These are phyloP conservation scores for Skeletonema potamos DNA, from an alignment of 108 stramenopile species.

Conservation along the genomic window DNA sequence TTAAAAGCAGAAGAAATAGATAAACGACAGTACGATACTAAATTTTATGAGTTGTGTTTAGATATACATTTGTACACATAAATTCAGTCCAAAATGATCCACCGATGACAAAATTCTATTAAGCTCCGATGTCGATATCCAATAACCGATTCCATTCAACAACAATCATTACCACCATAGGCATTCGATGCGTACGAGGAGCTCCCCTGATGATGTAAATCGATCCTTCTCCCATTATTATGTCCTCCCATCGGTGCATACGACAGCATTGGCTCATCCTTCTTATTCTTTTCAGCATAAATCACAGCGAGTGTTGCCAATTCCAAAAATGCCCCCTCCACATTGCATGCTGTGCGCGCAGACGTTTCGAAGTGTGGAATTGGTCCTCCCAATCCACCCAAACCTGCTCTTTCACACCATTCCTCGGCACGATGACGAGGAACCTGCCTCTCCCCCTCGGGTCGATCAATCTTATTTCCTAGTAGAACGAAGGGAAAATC, in stretches of 20 bases:
- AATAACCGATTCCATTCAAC: conserved; percentile 10
- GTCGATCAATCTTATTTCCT: conserved; percentile 95
- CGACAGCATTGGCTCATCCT: conserved; percentile 42
- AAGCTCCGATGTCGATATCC: background rate
- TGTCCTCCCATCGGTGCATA: conserved; percentile 35
- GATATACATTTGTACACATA: background rate
- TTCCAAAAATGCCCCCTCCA: conserved; percentile 92
- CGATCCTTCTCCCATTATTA: conserved; percentile 25
- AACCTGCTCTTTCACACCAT: conserved; percentile 77
- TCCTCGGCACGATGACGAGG: conserved; percentile 73
- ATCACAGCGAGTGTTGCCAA: conserved; percentile 56
- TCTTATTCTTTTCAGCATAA: conserved; percentile 33
- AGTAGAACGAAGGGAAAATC: conserved; percentile 95
- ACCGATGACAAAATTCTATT: background rate
- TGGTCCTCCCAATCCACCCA: conserved; percentile 61
- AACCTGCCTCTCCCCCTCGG: conserved; percentile 70
- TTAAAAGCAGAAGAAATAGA: too few relatives aligned
- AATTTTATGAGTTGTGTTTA: background rate
- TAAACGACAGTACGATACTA: too few relatives aligned
- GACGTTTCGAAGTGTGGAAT: conserved; percentile 95
- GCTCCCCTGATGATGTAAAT: conserved; percentile 42
- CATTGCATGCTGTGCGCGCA: conserved; percentile 93
- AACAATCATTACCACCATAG: conserved; percentile 41
- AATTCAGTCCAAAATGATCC: background rate
- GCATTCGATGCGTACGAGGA: conserved; percentile 28